Evolutionary conservation across 192 early-diverging fungal genomes (phyloP).

Genomic region (Glomus cerebriforme): DNA sequence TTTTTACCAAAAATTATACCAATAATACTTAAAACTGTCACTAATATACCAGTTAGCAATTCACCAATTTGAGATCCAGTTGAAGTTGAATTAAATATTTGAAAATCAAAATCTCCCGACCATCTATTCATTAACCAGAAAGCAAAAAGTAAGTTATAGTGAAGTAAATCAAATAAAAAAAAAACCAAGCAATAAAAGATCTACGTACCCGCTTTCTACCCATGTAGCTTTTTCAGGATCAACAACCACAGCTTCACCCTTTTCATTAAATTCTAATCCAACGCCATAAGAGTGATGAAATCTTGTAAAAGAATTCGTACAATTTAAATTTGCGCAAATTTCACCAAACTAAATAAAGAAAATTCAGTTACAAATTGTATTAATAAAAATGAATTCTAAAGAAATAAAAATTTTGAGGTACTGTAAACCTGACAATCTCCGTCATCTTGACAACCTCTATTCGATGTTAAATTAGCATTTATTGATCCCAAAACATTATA

Average conservation of each 20-base stretch:
- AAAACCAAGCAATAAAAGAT: background rate
- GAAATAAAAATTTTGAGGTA: no score
- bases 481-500: conserved; percentile 50
- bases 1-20: background rate
- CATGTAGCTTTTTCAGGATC: conserved; percentile 50
- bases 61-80: background rate
- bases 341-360: conserved; percentile 37
- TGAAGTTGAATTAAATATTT: no score
- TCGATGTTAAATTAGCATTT: conserved; percentile 34
- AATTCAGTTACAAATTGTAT: background rate
- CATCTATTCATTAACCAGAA: background rate
- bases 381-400: background rate
- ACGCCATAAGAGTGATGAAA: conserved; percentile 58
- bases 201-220: conserved; percentile 59
- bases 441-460: background rate
- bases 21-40: background rate
- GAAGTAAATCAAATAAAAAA: background rate
- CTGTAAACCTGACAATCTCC: conserved; percentile 33
- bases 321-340: conserved; percentile 47
- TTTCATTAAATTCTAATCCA: conserved; percentile 46
- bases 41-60: background rate
- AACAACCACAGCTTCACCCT: conserved; percentile 39
- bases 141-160: background rate
- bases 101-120: background rate
- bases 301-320: conserved; percentile 49